Evolutionary conservation across 805 yeast genomes (phyloP).

Genomic region (Wickerhamiella alocasiicola): DNA sequence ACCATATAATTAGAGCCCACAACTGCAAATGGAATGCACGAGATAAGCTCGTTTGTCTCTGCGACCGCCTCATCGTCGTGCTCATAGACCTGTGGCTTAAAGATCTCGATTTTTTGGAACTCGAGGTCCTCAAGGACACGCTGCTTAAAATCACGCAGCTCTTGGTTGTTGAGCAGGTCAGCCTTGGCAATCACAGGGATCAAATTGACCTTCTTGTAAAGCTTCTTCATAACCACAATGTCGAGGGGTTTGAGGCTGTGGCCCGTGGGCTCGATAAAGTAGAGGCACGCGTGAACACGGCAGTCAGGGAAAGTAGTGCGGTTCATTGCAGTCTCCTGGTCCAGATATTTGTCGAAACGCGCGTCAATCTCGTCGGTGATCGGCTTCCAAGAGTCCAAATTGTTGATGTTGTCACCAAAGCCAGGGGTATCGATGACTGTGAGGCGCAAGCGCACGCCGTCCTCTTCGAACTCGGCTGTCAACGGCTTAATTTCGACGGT

Average conservation of each 20-base stretch:
- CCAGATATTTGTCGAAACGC: conserved; percentile 80
- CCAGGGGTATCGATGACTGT: conserved; percentile 87
- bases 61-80: conserved; percentile 70
- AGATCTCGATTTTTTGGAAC: conserved; percentile 60
- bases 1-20: conserved; percentile 77
- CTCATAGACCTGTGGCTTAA: conserved; percentile 65
- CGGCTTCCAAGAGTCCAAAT: conserved; percentile 73
- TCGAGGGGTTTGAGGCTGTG: conserved; percentile 84
- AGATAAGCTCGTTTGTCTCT: conserved; percentile 53
- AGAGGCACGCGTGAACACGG: conserved; percentile 85
- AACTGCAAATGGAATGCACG: conserved; percentile 80
- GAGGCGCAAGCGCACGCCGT: conserved; percentile 76
- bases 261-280: conserved; percentile 95
- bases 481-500: conserved; percentile 48
- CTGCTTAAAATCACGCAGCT: conserved; percentile 60
- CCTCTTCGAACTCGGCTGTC: conserved; percentile 74
- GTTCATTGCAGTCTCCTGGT: conserved; percentile 72
- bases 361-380: conserved; percentile 77
- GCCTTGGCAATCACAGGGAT: conserved; percentile 93
- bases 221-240: conserved; percentile 71
- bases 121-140: conserved; percentile 67
- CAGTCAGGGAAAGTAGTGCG: conserved; percentile 62
- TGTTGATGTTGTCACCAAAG: conserved; percentile 82
- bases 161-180: conserved; percentile 83
- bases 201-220: conserved; percentile 83